These are phyloP conservation scores for Ramaria rubella DNA, from an alignment of 768 basidiomycete genomes.

Conservation along the genomic window DNA sequence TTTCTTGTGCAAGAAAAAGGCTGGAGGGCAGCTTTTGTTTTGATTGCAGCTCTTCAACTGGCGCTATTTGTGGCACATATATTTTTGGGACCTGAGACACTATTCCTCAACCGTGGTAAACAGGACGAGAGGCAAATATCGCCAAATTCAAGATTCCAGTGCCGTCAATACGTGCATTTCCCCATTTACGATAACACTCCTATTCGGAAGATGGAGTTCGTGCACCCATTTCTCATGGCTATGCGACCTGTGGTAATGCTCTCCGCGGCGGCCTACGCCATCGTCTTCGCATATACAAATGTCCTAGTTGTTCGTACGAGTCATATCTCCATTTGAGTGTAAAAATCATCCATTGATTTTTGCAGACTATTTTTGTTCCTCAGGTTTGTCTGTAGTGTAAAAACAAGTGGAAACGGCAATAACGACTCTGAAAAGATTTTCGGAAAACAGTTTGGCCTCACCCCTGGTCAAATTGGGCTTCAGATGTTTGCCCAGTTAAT, in stretches of 20 bases:
- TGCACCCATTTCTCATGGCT: background rate
- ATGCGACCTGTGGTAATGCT: background rate
- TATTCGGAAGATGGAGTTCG: background rate
- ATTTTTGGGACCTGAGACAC: conserved; percentile 13
- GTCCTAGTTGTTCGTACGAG: background rate
- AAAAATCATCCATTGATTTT: background rate
- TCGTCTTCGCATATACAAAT: conserved; percentile 1
- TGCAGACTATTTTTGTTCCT: conserved; percentile 1
- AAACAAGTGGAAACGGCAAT: background rate
- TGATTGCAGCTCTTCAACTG: conserved; percentile 4
- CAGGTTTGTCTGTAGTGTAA: background rate
- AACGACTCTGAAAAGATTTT: conserved; percentile 10
- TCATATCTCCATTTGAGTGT: too few species aligned
- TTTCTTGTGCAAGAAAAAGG: conserved; percentile 10
- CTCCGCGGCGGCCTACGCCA: background rate
- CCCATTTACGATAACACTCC: background rate
- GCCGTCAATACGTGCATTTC: background rate
- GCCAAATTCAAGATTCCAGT: background rate
- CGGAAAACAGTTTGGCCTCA: conserved; percentile 16
- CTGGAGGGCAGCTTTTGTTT: conserved; percentile 8
- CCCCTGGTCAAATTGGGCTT: conserved; percentile 17
- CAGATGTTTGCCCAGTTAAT: conserved; percentile 18
- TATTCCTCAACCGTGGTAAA: background rate
- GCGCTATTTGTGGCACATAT: conserved; percentile 10
- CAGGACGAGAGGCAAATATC: background rate